Conservation (phyloP, 306 rosid species). For the Cucurbita argyrosperma region DNA sequence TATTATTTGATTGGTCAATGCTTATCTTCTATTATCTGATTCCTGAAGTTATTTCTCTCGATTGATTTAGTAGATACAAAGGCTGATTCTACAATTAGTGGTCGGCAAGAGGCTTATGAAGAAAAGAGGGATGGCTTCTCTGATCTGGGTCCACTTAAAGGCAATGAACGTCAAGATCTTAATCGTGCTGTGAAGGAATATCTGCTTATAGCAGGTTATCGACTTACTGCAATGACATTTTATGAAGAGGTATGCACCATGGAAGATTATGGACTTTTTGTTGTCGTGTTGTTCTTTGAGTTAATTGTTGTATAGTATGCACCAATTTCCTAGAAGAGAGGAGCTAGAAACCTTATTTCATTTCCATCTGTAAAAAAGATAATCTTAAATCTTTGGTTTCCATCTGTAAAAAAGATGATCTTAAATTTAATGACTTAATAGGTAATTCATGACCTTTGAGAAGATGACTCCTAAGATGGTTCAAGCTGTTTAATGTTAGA, state of each 20-base stretch:
- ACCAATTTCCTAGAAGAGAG: not conserved
- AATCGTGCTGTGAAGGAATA: constrained; percentile 94
- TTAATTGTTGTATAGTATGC: not conserved
- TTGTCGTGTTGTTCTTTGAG: not conserved
- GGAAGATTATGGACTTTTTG: not conserved
- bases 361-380: not conserved
- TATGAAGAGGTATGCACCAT: constrained; percentile 66
- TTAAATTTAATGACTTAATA: not conserved
- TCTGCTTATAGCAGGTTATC: constrained; percentile 84
- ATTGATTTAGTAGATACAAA: constrained; percentile 14
- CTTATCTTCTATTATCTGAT: not conserved
- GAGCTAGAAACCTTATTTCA: not conserved
- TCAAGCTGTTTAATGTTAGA: not conserved
- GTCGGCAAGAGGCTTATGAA: constrained; percentile 32
- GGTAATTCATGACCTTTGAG: not conserved
- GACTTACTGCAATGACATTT: constrained; percentile 96
- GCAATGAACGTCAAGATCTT: constrained; percentile 68
- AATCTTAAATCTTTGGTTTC: not conserved
- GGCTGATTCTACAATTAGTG: constrained; percentile 25
- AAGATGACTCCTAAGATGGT: not conserved
- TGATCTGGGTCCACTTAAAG: constrained; percentile 76
- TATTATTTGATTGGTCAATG: not conserved
- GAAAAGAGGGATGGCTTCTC: constrained; percentile 32
- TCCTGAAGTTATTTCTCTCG: constrained; percentile 1
- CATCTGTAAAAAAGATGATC: not conserved